Evolutionary conservation across 805 yeast genomes (phyloP), one percentile per base, ranked within the genome.

Genomic region (Kodamaea hsintzibuensis): DNA sequence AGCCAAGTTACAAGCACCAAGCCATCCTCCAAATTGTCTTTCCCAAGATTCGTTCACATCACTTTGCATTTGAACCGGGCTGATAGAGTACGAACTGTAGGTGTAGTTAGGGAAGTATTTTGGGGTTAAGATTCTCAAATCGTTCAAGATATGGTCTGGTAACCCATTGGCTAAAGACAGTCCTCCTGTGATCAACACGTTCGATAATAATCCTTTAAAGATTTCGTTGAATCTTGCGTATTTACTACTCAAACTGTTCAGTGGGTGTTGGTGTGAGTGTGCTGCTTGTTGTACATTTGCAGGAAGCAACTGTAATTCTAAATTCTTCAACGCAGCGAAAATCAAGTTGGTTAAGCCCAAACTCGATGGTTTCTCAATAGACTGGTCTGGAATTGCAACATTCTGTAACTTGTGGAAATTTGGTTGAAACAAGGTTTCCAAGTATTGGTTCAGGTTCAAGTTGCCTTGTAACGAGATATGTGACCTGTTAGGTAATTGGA

Each of bases 361-460:
- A 37, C 82, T 81, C 14, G 74, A 74, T 6, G 83, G 77, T 50
- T 80, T 72, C 39, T 74, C 80, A 19, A 74, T 63, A 1, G 67
- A 68, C 5, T 78, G 76, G 35, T 78, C 72, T 1, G 69, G 67
- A 27, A 71, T 55, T 16, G 52, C 35, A 9, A 63, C 53, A 2
- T 60, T 62, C 49, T 83, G 81, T 27, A 83, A 64, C 16, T 79
- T 76, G 60, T 78, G 79, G 30, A 72, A 70, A 18, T 76, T 70
- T 1, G 96, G 96, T 53, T 82, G 81, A 73, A 89, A 88, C 50
- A 90, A 66, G 6, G 90, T 84, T 69, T 90, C 96, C 7, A 86
- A 72, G 30, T 47, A 86, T 12, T 51, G 54, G 48, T 51, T 51
- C 35, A 43, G 38, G 69, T 40, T 78, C 68, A 52, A 76, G 70